Evolutionary conservation across 768 basidiomycete species (phyloP).

Genomic region (Neoboletus magnificus): DNA sequence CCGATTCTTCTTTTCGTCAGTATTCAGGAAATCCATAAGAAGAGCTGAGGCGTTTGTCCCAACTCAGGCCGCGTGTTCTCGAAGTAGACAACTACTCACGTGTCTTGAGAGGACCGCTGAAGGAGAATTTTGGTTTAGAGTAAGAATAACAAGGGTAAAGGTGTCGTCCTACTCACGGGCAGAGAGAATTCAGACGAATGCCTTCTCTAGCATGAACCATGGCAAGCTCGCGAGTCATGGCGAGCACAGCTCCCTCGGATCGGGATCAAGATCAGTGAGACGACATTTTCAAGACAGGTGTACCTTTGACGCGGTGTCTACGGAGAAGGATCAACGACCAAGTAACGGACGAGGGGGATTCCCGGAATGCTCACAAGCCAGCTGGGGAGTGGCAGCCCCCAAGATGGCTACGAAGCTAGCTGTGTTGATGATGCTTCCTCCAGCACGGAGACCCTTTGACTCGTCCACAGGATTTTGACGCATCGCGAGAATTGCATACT

Average conservation of each 20-base stretch:
- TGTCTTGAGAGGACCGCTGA: constrained; percentile 90
- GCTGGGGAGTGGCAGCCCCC: constrained; percentile 96
- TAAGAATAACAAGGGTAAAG: neutral
- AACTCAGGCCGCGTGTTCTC: neutral
- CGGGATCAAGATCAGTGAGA: constrained; percentile 8
- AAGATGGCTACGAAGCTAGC: constrained; percentile 95
- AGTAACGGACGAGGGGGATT: neutral
- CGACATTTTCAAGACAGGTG: neutral
- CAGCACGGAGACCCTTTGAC: constrained; percentile 71
- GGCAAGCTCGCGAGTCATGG: constrained; percentile 96
- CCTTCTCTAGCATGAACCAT: constrained; percentile 98
- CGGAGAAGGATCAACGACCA: constrained; percentile 6
- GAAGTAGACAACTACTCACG: constrained; percentile 50
- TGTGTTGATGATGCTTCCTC: constrained; percentile 96
- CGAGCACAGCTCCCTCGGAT: constrained; percentile 86
- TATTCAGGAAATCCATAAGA: constrained; percentile 97
- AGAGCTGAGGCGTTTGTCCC: constrained; percentile 54
- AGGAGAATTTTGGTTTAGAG: constrained; percentile 4
- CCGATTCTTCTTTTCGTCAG: constrained; percentile 90
- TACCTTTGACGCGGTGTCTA: constrained; percentile 95
- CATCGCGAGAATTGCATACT: constrained; percentile 97
- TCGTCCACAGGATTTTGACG: constrained; percentile 83
- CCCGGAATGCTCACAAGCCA: constrained; percentile 68
- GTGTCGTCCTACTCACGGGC: constrained; percentile 63
- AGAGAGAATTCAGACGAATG: constrained; percentile 92